These are phyloP conservation scores for Leishmania arabica DNA, from an alignment of 208 protist genomes.

Conservation along the genomic window DNA sequence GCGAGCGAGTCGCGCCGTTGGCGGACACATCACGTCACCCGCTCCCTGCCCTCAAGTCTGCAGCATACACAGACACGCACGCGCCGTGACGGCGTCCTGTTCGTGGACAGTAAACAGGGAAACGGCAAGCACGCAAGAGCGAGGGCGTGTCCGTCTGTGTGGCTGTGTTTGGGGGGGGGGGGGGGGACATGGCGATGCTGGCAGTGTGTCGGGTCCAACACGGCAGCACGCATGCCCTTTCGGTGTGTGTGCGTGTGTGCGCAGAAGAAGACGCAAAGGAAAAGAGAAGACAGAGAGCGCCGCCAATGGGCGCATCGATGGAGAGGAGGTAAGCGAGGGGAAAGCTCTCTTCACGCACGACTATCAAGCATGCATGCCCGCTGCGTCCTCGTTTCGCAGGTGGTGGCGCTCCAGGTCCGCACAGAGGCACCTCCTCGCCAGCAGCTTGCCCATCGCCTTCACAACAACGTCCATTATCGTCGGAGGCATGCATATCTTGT, in stretches of 20 bases:
- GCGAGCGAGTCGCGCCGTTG: neutral
- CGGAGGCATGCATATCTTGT: slow-evolving; percentile 38
- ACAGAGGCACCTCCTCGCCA: slow-evolving; percentile 76
- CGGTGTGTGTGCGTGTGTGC: neutral
- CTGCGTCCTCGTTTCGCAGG: slow-evolving; percentile 34
- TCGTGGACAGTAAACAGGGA: neutral
- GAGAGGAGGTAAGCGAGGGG: neutral
- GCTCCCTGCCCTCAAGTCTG: neutral
- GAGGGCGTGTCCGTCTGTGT: neutral
- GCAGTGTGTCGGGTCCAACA: neutral
- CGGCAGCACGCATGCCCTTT: neutral
- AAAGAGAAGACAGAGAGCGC: slow-evolving; percentile 5
- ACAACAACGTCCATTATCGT: slow-evolving; percentile 76
- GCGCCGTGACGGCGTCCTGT: neutral
- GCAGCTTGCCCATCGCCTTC: slow-evolving; percentile 61
- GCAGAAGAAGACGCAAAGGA: neutral
- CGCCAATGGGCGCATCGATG: neutral
- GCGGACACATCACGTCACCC: neutral
- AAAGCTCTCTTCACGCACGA: neutral
- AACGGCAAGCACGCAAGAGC: neutral
- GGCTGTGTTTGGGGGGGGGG: too few relatives aligned
- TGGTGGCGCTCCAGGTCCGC: slow-evolving; percentile 79
- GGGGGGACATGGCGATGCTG: neutral
- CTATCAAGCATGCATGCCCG: neutral
- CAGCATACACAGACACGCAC: neutral